These are phyloP conservation scores for Nyctanthes arbortristis DNA, from an alignment of 257 asterid species.

Conservation along the genomic window DNA sequence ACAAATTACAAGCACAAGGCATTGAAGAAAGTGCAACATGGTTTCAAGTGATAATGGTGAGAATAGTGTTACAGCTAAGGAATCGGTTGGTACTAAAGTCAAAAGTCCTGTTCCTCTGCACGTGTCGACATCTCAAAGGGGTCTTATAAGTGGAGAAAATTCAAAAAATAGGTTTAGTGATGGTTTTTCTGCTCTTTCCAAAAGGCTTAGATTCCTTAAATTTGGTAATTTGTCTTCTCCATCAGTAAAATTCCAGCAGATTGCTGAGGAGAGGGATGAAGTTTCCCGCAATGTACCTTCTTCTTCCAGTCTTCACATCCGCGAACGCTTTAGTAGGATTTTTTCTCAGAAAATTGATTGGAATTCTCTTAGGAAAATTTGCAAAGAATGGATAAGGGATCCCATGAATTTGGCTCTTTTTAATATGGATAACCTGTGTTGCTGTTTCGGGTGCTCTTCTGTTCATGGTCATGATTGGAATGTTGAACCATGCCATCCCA, in stretches of 20 bases:
- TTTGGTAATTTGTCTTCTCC: conserved; percentile 67
- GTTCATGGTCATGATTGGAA: conserved; percentile 86
- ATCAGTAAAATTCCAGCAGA: conserved; percentile 59
- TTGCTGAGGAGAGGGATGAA: conserved; percentile 63
- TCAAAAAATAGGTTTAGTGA: conserved; percentile 30
- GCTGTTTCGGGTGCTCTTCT: conserved; percentile 89
- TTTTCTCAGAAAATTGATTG: conserved; percentile 64
- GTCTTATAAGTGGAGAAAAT: conserved; percentile 45
- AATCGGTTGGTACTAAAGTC: conserved; percentile 28
- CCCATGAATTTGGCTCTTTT: conserved; percentile 76
- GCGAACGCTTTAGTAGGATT: conserved; percentile 60
- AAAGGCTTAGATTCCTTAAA: conserved; percentile 46
- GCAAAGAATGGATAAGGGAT: conserved; percentile 77
- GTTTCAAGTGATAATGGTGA: conserved; percentile 46
- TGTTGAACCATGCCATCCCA: conserved; percentile 73
- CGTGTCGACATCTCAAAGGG: conserved; percentile 62
- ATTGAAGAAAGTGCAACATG: conserved; percentile 37
- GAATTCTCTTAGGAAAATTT: conserved; percentile 44
- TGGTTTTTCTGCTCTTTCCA: conserved; percentile 35
- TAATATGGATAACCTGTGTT: conserved; percentile 63
- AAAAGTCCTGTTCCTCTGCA: conserved; percentile 37
- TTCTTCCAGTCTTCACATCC: conserved; percentile 67
- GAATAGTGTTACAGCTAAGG: conserved; percentile 44
- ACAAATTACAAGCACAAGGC: not conserved
- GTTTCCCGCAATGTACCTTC: conserved; percentile 79